A percentile compares a stretch with the other conserved stretches of the same genome.
phyloP scores from a whole-genome alignment of 1,139 yeast species.

The Zygosaccharomyces pseudobailii region DNA sequence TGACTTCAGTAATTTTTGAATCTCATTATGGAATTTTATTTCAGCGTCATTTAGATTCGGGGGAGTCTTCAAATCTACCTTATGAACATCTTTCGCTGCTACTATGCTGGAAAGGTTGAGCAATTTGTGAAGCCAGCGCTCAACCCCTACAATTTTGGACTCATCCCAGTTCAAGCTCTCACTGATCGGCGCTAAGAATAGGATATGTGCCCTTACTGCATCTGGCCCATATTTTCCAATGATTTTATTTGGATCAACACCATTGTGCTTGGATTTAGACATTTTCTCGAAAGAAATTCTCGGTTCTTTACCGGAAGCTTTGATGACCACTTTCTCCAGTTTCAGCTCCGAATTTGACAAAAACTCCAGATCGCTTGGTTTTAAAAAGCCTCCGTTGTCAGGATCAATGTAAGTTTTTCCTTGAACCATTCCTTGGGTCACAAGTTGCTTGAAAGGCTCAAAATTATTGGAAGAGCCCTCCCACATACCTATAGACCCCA shows the following conservation, averaged over 20 bases:
- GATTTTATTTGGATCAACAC: slow-evolving; percentile 82
- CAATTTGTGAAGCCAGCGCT: slow-evolving; percentile 76
- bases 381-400: slow-evolving; percentile 63
- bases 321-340: slow-evolving; percentile 42
- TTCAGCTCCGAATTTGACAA: slow-evolving; percentile 27
- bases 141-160: slow-evolving; percentile 75
- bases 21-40: slow-evolving; percentile 51
- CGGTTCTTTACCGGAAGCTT: slow-evolving; percentile 49
- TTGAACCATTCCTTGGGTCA: slow-evolving; percentile 98
- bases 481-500: slow-evolving; percentile 61
- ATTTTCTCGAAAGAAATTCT: slow-evolving; percentile 71
- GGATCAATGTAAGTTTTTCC: slow-evolving; percentile 82
- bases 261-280: slow-evolving; percentile 94
- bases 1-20: slow-evolving; percentile 46
- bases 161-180: slow-evolving; percentile 91
- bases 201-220: slow-evolving; percentile 86
- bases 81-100: slow-evolving; percentile 13
- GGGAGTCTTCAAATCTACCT: slow-evolving; percentile 13
- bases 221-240: slow-evolving; percentile 86
- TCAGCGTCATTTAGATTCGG: slow-evolving; percentile 42
- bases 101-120: slow-evolving; percentile 39
- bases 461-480: slow-evolving; percentile 47
- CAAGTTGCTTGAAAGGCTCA: slow-evolving; percentile 75
- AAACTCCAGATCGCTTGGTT: slow-evolving; percentile 63
- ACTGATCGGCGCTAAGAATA: slow-evolving; percentile 88